These are phyloP conservation scores for Mucor ambiguus DNA, from an alignment of 371 early-diverging fungal genomes.

Conservation along the genomic window DNA sequence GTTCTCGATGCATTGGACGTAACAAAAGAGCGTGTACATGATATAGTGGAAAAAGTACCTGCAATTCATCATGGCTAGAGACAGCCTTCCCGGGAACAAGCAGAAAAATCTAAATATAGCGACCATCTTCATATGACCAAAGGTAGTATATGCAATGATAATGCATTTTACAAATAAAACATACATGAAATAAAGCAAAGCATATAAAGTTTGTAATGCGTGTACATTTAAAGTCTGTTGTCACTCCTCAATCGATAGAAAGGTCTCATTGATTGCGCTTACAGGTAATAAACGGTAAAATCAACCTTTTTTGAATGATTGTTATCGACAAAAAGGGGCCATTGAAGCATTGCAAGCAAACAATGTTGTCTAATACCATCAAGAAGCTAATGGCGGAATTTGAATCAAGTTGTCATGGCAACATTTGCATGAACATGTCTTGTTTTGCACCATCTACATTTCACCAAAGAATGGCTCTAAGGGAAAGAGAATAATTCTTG, in stretches of 20 bases:
- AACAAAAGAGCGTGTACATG: conserved; percentile 9
- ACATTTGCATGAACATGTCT: not conserved
- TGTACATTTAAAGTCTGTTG: not conserved
- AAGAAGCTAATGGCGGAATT: not conserved
- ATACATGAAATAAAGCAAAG: not conserved
- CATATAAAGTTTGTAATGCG: not conserved
- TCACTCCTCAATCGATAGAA: not conserved
- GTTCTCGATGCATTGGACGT: conserved; percentile 8
- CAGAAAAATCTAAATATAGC: not conserved
- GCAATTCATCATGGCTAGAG: conserved; percentile 8
- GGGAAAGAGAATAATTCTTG: not conserved
- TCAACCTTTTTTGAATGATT: not conserved
- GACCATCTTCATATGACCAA: not conserved
- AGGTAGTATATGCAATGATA: not conserved
- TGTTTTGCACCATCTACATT: not conserved
- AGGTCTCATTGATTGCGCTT: not conserved
- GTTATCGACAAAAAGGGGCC: not conserved
- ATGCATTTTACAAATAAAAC: not conserved
- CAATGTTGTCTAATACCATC: not conserved
- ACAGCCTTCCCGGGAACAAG: not conserved
- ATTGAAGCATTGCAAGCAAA: not conserved
- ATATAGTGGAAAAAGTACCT: conserved; percentile 9
- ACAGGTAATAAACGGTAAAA: not conserved
- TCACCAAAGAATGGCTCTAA: not conserved
- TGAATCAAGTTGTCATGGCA: not conserved